Evolutionary conservation across 2,329 filamentous ascomycete genomes (phyloP).

Genomic region (Fusarium udum): DNA sequence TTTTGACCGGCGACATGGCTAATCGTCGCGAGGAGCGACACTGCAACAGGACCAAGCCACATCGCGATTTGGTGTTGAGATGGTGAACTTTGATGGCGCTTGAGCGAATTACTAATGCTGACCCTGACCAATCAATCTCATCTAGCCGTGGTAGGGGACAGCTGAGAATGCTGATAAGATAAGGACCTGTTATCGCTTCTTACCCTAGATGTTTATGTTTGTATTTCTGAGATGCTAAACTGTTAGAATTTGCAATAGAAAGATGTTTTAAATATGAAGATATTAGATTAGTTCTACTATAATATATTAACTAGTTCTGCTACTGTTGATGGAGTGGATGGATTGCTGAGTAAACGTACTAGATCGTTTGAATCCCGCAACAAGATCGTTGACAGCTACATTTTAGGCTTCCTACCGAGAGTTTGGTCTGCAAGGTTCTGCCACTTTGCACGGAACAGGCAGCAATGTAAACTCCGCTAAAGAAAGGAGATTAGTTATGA

Average conservation of each 20-base stretch:
- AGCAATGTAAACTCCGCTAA: neutral
- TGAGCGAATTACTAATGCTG: neutral
- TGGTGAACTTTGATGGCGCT: neutral
- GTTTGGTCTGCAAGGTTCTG: accelerated
- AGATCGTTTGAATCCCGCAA: accelerated
- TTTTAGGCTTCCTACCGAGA: accelerated
- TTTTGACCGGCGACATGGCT: neutral
- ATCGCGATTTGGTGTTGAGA: neutral
- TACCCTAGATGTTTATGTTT: too few species aligned
- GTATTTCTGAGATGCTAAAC: too few species aligned
- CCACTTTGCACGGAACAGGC: neutral
- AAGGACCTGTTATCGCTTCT: too few species aligned
- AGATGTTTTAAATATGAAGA: accelerated
- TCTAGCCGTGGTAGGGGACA: neutral
- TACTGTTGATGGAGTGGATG: neutral
- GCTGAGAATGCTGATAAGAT: too few species aligned
- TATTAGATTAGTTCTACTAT: accelerated
- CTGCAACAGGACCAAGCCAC: neutral
- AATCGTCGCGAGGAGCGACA: neutral
- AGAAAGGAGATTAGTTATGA: neutral
- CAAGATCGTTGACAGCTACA: accelerated
- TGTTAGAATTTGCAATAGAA: too few species aligned
- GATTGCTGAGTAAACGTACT: accelerated
- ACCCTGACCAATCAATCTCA: neutral
- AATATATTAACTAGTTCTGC: accelerated